Evolutionary conservation across 2,329 filamentous ascomycete species (phyloP), one percentile per base, ranked within the genome.

Genomic region (Setomelanomma holmii): DNA sequence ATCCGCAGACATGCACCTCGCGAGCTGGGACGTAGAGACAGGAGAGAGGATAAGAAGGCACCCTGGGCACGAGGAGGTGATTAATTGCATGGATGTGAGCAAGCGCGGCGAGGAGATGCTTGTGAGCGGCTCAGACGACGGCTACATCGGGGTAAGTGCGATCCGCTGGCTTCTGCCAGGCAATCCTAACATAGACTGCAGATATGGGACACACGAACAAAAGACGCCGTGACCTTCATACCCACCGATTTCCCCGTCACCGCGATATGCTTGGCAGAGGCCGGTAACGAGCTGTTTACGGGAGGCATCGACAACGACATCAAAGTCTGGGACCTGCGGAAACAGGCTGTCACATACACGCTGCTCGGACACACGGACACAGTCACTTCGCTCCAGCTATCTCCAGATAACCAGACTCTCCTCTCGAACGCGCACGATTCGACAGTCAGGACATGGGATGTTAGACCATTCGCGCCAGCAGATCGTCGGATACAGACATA

Each of bases 281-380:
- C 93, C 1, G 95, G 95, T 16, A 96, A 96, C 72, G 95, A 98
- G 77, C 86, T 99, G 21, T 99, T 95, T 75, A 89, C 90, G 5
- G 93, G 93, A 40, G 90, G 93, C 19, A 97, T 99, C 63, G 95
- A 98, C 78, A 97, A 98, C 71, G 92, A 96, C 65, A 96, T 99
- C 73, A 91, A 93, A 66, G 93, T 96, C 17, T 99, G 95, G 93
- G 95, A 99, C 75, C 78, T 98, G 69, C 87, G 95, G 61, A 98
- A 96, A 80, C 92, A 96, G 76, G 85, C 89, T 5, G 85, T 96
- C 2, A 86, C 91, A 5, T 97, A 98, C 75, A 89, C 89, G 1
- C 88, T 99, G 82, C 77, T 89, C 11, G 95, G 95, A 0, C 95
- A 99, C 73, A 89, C 86, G 46, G 95, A 99, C 71, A 98, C 93